phyloP scores from a whole-genome alignment of 2,329 filamentous ascomycete species.

The Trichoderma pleuroti region DNA sequence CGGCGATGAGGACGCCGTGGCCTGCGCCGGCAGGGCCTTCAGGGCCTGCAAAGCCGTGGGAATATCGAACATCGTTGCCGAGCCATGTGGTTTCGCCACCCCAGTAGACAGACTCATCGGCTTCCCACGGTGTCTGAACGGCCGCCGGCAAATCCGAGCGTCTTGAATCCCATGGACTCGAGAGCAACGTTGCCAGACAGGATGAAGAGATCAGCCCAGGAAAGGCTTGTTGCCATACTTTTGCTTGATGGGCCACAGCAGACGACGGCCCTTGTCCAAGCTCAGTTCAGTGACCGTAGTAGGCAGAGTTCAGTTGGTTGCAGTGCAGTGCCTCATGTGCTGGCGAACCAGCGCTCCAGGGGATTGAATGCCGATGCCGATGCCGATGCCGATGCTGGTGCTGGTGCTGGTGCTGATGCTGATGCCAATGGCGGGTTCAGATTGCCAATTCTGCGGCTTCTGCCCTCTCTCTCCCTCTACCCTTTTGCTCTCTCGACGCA shows the following conservation, averaged over 20 bases:
- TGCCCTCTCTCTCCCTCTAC: neutral
- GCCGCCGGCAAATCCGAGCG: constrained; percentile 70
- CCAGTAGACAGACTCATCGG: constrained; percentile 75
- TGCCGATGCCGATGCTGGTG: neutral
- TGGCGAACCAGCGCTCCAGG: neutral
- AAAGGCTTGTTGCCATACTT: constrained; percentile 82
- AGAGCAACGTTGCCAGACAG: constrained; percentile 73
- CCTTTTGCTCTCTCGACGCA: neutral
- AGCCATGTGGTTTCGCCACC: constrained; percentile 72
- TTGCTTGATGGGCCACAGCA: constrained; percentile 79
- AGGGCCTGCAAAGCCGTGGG: constrained; percentile 43
- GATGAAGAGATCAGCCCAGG: constrained; percentile 71
- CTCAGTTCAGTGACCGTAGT: constrained; percentile 45
- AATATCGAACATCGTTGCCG: constrained; percentile 69
- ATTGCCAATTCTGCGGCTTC: neutral
- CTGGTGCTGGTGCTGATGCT: neutral
- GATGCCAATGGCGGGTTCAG: neutral
- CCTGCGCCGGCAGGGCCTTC: constrained; percentile 28
- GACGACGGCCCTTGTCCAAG: constrained; percentile 75
- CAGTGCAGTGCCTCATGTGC: too few relatives aligned
- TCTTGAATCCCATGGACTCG: constrained; percentile 71
- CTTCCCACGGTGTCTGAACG: constrained; percentile 70
- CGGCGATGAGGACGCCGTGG: constrained; percentile 33
- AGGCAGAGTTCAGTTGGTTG: too few relatives aligned
- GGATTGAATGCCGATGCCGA: neutral